Conservation (phyloP, 2,329 filamentous ascomycete genomes). For the Clarireedia paspali region DNA sequence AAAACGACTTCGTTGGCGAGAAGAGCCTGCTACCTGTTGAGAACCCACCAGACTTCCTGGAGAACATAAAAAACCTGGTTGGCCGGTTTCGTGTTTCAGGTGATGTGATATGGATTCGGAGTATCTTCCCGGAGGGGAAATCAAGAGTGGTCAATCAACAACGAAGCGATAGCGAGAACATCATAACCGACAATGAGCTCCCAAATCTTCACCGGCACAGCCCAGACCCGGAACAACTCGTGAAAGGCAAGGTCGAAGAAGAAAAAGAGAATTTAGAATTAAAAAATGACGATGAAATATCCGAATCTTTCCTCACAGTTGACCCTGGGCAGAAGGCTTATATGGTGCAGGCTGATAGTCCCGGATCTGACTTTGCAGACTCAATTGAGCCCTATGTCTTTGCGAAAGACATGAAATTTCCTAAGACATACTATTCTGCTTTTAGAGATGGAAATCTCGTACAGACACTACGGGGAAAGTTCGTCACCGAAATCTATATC, state of each 20-base stretch:
- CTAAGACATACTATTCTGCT: conserved; percentile 81
- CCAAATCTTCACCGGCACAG: background rate
- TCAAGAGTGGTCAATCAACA: conserved; percentile 48
- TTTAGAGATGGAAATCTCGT: conserved; percentile 70
- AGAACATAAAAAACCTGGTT: conserved; percentile 58
- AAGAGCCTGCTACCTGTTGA: conserved; percentile 60
- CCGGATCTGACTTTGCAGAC: conserved; percentile 2
- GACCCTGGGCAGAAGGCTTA: conserved; percentile 23
- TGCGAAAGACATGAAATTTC: conserved; percentile 40
- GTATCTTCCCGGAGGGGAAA: conserved; percentile 54
- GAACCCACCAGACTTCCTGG: conserved; percentile 57
- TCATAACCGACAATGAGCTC: conserved; percentile 27
- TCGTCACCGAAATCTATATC: conserved; percentile 84
- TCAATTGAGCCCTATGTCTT: background rate
- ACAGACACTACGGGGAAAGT: conserved; percentile 68
- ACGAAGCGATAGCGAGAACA: conserved; percentile 22
- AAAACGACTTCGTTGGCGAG: conserved; percentile 76
- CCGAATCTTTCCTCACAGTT: conserved; percentile 26
- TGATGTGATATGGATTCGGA: conserved; percentile 78
- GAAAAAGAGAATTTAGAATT: conserved; percentile 8
- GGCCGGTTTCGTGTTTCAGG: conserved; percentile 65
- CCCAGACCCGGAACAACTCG: background rate
- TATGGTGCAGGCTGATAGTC: conserved; percentile 34
- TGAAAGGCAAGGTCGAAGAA: conserved; percentile 14
- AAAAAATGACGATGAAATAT: conserved; percentile 4